Evolutionary conservation across 345 rosid genomes (phyloP), one percentile per base, ranked within the genome.

Genomic region (Turnera subulata): DNA sequence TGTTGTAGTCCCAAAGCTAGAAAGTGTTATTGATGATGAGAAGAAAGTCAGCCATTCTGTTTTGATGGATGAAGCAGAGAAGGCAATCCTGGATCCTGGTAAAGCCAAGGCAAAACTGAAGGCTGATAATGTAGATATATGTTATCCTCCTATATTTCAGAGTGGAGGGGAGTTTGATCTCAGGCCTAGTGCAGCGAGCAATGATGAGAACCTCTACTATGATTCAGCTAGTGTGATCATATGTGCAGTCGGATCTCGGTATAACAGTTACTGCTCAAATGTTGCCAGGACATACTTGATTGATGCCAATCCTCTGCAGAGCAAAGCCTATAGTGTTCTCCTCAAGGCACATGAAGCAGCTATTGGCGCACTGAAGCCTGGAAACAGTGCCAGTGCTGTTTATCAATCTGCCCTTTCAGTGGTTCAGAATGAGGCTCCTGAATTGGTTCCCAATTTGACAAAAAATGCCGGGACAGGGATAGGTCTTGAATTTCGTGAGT

Each of bases 401-500:
- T 92, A 92, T 73, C 82, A 78, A 66, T 88, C 91, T 50, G 97
- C 99, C 18, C 70, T 85, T 48, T 74, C 94, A 0, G 84, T 86
- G 50, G 86, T 89, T 39, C 84, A 89, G 77, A 84, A 77, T 56
- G 93, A 86, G 58, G 86, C 91, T 11, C 97, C 97, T 38, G 89
- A 89, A 55, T 69, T 89, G 56, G 65, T 73, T 51, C 76, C 84
- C 26, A 79, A 83, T 72, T 61, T 92, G 58, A 92, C 97, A 10
- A 89, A 81, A 81, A 77, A 91, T 68, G 99, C 98, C 33, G 99
- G 97, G 70, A 92, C 99, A 13, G 96, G 99, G 56, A 85, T 92
- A 6, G 99, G 97, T 58, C 97, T 92, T 48, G 98, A 89, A 71
- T 89, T 89, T 65, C 86, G 97, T 20, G 97, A 92, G 81, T 83